Conservation (phyloP, 106 monocot genomes). For the Dactylorhiza incarnata region DNA sequence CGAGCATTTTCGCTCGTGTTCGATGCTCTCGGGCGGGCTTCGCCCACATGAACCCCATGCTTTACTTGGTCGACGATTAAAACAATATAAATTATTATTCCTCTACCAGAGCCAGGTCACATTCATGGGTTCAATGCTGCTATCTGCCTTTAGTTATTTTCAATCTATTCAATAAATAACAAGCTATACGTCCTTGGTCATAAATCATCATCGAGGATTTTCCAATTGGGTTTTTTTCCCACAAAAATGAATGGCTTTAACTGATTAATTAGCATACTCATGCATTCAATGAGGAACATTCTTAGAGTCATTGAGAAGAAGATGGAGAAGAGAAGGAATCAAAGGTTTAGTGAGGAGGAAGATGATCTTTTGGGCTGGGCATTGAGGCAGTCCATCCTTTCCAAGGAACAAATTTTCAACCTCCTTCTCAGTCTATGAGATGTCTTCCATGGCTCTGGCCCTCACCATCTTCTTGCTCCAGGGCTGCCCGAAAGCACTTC, state of each 20-base stretch:
- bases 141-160: conserved; percentile 15
- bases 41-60: no score
- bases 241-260: no score
- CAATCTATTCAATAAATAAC: conserved; percentile 21
- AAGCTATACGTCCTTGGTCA: conserved; percentile 26
- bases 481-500: conserved; percentile 50
- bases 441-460: conserved; percentile 75
- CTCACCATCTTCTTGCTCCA: conserved; percentile 69
- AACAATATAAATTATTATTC: not conserved
- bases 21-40: no score
- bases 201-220: conserved; percentile 15
- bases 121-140: conserved; percentile 25
- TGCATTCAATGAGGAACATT: conserved; percentile 66
- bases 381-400: conserved; percentile 52
- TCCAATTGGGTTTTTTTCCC: conserved; percentile 3
- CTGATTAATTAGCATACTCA: no score
- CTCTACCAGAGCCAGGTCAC: conserved; percentile 11
- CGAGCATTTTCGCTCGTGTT: no score
- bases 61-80: not conserved
- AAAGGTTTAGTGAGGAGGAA: conserved; percentile 11
- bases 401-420: conserved; percentile 84
- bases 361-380: conserved; percentile 82
- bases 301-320: conserved; percentile 65
- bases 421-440: conserved; percentile 86
- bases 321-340: conserved; percentile 54